Base-by-base conservation (phyloP, 768 basidiomycete genomes). In the Mycena vitilis region DNA sequence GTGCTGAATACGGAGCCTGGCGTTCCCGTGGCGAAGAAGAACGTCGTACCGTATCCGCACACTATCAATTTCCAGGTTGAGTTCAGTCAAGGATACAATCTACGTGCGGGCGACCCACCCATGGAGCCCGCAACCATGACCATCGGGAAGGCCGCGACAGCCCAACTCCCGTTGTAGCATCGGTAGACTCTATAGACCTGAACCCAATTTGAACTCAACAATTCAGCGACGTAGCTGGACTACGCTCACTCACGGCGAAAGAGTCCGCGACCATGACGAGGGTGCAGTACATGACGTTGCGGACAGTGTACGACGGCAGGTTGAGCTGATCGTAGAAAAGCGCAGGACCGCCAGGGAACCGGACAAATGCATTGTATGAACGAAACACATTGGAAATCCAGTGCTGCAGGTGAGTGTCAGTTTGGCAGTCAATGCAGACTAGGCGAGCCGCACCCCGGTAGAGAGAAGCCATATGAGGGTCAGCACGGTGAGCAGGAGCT, bases 371-470 rank as follows among this genome's bases (percentile, higher is more conserved):
- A 13, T 54, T 23, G 44, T 63, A 63, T 5, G 53, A 52, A 9
- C 62, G 62, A 12, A 45, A 63, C 11, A 63, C 62, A 18, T 55
- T 63, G 25, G 22, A 23, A 8, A 55, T 63, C 62, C 62, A 63
- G 23, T 54, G 52, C 62, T 63, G n/a, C 10, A 12, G 40, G 4
- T 11, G 40, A 4, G 40, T 42, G 40, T 42, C 16, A 42, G 40
- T 16, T 2, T n/a, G n/a, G 40, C 12, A 8, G 40, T 16, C 12
- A 16, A 42, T 3, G 7, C 10, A 12, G 40, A 9, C 2, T 2
- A 42, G 40, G 40, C 10, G 40, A 42, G 4, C 2, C 16, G 40
- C 16, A 42, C 40, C 40, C 40, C 40, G 10, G 40, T 42, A 42
- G 40, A 42, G 40, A 42, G 40, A 16, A 42, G 12, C 40, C 40